A percentile compares a stretch with the other conserved stretches of the same genome.
Conservation (phyloP, 257 asterid species). For the Forsythia viridissima region DNA sequence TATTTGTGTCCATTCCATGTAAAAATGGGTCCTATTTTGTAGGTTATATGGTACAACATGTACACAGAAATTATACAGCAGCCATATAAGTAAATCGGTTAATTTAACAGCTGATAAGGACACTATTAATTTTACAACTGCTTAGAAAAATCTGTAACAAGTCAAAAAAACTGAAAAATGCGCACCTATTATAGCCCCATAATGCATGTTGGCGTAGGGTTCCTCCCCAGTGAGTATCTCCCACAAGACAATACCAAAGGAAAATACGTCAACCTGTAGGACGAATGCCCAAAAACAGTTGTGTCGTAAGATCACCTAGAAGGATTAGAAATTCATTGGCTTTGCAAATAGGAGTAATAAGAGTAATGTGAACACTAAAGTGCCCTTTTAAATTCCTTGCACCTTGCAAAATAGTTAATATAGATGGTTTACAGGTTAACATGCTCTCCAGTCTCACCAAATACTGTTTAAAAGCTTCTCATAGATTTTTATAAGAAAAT, state of each 20-base stretch:
- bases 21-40: neutral
- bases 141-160: neutral
- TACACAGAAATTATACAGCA: neutral
- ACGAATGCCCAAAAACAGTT: neutral
- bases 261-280: constrained; percentile 85
- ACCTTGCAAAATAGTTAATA: constrained; percentile 12
- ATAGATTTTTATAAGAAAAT: constrained; percentile 12
- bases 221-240: constrained; percentile 98
- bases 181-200: constrained; percentile 88
- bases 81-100: neutral
- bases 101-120: neutral
- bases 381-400: neutral
- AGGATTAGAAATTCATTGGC: constrained; percentile 6
- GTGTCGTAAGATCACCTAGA: constrained; percentile 11
- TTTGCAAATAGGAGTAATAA: neutral
- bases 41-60: neutral
- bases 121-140: neutral
- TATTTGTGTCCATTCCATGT: neutral
- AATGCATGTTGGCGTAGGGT: constrained; percentile 96
- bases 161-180: neutral
- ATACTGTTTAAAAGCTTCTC: constrained; percentile 1
- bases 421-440: constrained; percentile 20
- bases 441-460: neutral
- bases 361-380: constrained; percentile 8
- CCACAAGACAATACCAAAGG: constrained; percentile 95